A percentile compares a stretch with the other conserved stretches of the same genome.
Evolutionary conservation across 83 land plant species (phyloP).

Genomic region (Diphasiastrum complanatum): DNA sequence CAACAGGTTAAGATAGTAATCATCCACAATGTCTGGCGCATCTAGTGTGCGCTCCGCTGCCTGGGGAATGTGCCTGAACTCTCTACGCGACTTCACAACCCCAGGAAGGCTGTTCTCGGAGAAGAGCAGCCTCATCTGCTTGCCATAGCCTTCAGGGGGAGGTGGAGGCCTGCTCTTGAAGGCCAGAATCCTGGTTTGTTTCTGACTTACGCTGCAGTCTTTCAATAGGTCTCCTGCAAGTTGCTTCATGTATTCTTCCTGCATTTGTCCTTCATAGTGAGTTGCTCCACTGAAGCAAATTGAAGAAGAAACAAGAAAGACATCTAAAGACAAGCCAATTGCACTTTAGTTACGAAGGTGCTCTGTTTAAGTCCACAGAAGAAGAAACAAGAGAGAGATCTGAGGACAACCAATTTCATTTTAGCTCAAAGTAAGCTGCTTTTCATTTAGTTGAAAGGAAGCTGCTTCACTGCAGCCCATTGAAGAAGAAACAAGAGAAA

Average conservation of each 20-base stretch:
- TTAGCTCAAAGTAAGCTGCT: no score
- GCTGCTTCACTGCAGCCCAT: no score
- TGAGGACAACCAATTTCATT: no score
- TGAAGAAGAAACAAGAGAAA: no score
- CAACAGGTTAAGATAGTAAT: slow-evolving; percentile 68
- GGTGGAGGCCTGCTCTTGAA: slow-evolving; percentile 67
- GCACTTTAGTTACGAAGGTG: no score
- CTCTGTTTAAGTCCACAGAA: no score
- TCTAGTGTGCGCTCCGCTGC: slow-evolving; percentile 68
- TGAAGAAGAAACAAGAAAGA: no score
- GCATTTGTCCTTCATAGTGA: no score
- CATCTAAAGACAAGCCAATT: no score
- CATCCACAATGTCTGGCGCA: slow-evolving; percentile 74
- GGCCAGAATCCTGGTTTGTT: slow-evolving; percentile 55
- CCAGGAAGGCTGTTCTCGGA: slow-evolving; percentile 19
- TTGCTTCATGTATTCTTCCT: slow-evolving; percentile 67
- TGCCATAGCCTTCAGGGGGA: slow-evolving; percentile 26
- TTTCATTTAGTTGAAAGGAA: no score
- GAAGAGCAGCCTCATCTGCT: slow-evolving; percentile 13
- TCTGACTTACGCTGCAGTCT: slow-evolving; percentile 28
- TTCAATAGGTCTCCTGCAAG: slow-evolving; percentile 56
- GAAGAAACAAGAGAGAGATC: no score
- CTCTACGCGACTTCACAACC: slow-evolving; percentile 27
- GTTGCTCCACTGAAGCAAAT: no score
- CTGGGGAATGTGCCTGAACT: slow-evolving; percentile 56